Conservation (phyloP, 2,329 filamentous ascomycete species). For the Aspergillus tubingensis region DNA sequence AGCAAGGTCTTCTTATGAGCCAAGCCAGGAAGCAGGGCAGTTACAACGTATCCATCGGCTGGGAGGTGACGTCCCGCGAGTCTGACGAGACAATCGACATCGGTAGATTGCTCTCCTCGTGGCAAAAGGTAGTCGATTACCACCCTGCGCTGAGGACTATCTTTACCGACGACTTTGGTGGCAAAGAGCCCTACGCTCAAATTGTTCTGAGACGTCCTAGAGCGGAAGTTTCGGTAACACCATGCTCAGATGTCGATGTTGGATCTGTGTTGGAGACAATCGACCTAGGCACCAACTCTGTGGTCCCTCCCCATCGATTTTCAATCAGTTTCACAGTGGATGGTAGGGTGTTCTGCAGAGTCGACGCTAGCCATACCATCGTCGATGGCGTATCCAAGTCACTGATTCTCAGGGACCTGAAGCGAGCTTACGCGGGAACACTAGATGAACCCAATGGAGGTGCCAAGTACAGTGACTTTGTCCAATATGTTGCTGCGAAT, state of each 20-base stretch:
- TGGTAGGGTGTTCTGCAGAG: background rate
- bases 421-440: background rate
- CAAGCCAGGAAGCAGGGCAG: background rate
- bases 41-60: background rate
- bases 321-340: background rate
- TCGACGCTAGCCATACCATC: background rate
- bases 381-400: conserved; percentile 1
- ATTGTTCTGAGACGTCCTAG: conserved; percentile 22
- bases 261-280: background rate
- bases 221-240: conserved; percentile 10
- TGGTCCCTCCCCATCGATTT: background rate
- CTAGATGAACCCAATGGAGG: background rate
- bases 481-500: conserved; percentile 16
- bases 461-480: conserved; percentile 2
- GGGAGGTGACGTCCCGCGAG: background rate
- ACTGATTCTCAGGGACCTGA: background rate
- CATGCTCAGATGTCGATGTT: background rate
- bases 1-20: conserved; percentile 24
- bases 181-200: conserved; percentile 19
- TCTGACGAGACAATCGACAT: background rate
- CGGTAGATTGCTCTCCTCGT: conserved; percentile 10
- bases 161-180: conserved; percentile 19
- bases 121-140: conserved; percentile 17
- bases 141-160: conserved; percentile 22
- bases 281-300: background rate